Conservation (phyloP, 73 alveolate genomes). For the Durusdinium trenchii region DNA sequence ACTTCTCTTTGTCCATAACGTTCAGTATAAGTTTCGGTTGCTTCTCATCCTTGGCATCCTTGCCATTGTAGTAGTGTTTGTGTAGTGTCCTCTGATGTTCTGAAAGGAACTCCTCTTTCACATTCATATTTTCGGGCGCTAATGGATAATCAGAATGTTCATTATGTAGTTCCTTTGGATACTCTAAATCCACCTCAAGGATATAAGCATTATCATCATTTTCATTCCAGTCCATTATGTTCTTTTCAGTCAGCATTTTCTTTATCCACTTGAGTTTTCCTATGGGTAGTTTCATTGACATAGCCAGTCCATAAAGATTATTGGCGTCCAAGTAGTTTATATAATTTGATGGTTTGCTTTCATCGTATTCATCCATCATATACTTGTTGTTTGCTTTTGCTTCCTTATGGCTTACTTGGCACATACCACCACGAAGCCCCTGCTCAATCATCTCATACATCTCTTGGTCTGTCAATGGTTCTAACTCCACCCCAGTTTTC, state of each 20-base stretch:
- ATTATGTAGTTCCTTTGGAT: neutral
- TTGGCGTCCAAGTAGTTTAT: neutral
- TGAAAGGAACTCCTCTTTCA: neutral
- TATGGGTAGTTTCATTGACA: neutral
- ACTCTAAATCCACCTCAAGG: neutral
- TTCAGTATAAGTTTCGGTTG: neutral
- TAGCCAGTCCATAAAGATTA: neutral
- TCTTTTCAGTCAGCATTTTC: no score
- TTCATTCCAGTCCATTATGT: neutral
- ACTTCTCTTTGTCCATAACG: neutral
- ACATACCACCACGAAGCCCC: neutral
- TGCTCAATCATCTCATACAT: constrained; percentile 29
- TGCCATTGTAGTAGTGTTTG: neutral
- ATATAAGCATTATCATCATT: neutral
- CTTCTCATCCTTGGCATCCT: neutral
- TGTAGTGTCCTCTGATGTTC: neutral
- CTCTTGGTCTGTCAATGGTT: neutral
- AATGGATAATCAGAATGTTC: neutral
- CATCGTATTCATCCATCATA: neutral
- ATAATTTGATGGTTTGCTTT: neutral
- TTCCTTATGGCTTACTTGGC: neutral
- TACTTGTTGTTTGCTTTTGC: neutral
- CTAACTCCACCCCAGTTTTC: neutral
- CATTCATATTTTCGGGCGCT: neutral
- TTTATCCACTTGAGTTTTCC: neutral